Conservation (phyloP, 1,139 yeast species). For the Candida smagusa region DNA sequence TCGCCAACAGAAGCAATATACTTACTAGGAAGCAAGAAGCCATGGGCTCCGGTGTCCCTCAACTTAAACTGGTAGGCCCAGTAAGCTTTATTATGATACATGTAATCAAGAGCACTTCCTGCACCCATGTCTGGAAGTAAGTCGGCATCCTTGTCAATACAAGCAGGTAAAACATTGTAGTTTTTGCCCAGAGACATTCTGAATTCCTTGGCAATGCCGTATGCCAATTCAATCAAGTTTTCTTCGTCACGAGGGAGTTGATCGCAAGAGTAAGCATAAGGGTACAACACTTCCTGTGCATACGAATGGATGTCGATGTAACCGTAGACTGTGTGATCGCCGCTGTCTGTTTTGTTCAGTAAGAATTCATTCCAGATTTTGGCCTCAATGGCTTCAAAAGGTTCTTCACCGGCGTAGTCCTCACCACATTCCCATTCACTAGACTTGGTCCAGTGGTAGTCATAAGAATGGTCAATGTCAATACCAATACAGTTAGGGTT, state of each 20-base stretch:
- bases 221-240: constrained; percentile 74
- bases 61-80: constrained; percentile 85
- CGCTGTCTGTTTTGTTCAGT: constrained; percentile 51
- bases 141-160: constrained; percentile 72
- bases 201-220: constrained; percentile 73
- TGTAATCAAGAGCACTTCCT: constrained; percentile 78
- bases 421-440: constrained; percentile 76
- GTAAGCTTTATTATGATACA: constrained; percentile 77
- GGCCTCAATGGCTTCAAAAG: constrained; percentile 78
- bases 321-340: constrained; percentile 59
- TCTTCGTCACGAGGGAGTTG: constrained; percentile 76
- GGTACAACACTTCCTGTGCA: constrained; percentile 78
- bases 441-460: constrained; percentile 66
- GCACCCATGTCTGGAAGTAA: constrained; percentile 71
- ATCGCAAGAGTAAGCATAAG: constrained; percentile 77
- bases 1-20: constrained; percentile 73
- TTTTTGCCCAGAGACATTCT: constrained; percentile 58
- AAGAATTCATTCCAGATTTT: constrained; percentile 61
- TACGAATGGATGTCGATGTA: constrained; percentile 82
- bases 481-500: constrained; percentile 72
- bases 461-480: constrained; percentile 84
- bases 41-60: constrained; percentile 81
- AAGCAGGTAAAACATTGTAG: constrained; percentile 73
- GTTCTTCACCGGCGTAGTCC: constrained; percentile 72
- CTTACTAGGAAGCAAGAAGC: constrained; percentile 72